Conservation (phyloP, 305 asterid species). For the Stenogyne calaminthoides region DNA sequence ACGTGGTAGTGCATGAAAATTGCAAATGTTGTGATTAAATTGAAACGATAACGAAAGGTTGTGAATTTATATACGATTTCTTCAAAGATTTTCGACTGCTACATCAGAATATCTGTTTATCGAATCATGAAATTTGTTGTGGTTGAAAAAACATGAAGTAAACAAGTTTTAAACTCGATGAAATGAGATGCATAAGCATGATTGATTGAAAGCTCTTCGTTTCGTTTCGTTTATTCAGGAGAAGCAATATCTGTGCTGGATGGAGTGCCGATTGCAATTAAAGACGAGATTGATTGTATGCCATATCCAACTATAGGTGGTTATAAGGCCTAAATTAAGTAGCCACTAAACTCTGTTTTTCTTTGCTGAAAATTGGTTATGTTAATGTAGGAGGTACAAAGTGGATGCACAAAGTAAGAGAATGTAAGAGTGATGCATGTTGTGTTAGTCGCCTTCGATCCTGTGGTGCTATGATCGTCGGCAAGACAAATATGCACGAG, state of each 20-base stretch:
- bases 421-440: constrained; percentile 65
- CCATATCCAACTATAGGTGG: constrained; percentile 93
- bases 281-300: constrained; percentile 88
- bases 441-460: constrained; percentile 72
- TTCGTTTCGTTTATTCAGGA: constrained; percentile 40
- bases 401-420: constrained; percentile 78
- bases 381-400: constrained; percentile 73
- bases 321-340: background rate
- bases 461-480: constrained; percentile 84
- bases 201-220: background rate
- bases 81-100: background rate
- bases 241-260: constrained; percentile 71
- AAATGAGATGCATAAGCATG: no score
- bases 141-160: background rate
- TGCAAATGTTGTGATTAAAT: background rate
- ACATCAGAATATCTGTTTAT: no score
- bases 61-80: no score
- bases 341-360: background rate
- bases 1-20: background rate
- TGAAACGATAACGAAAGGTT: no score
- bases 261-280: constrained; percentile 85
- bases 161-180: background rate
- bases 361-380: background rate
- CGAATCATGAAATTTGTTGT: no score
- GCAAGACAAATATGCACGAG: constrained; percentile 95